A percentile compares a stretch with the other conserved stretches of the same genome.
Conservation (phyloP, 805 yeast species). For the Cyberlindnera sargentensis region DNA sequence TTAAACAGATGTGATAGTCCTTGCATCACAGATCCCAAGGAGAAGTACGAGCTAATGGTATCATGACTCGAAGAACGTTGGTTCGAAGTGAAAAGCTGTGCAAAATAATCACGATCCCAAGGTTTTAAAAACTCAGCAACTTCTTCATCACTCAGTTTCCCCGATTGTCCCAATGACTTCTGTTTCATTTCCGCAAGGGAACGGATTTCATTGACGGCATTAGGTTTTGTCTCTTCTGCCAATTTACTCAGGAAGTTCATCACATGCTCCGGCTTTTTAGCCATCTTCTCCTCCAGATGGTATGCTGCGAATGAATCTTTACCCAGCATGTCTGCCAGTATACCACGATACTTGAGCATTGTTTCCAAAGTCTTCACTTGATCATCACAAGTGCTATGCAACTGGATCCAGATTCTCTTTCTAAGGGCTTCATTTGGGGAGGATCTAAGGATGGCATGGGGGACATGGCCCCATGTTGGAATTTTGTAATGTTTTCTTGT, state of each 20-base stretch:
- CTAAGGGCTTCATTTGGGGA: conserved; percentile 54
- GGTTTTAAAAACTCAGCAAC: conserved; percentile 53
- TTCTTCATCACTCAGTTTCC: conserved; percentile 28
- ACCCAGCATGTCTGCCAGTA: conserved; percentile 69
- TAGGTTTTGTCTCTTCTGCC: conserved; percentile 41
- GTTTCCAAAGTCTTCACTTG: conserved; percentile 57
- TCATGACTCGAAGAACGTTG: conserved; percentile 31
- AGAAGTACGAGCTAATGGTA: conserved; percentile 63
- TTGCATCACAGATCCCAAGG: conserved; percentile 78
- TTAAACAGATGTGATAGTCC: conserved; percentile 72
- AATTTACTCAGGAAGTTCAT: conserved; percentile 57
- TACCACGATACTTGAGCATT: conserved; percentile 58
- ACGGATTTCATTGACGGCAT: conserved; percentile 54
- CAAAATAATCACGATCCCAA: conserved; percentile 83
- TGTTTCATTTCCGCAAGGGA: conserved; percentile 35
- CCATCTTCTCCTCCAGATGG: conserved; percentile 87
- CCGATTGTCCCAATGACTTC: conserved; percentile 21
- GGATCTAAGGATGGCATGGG: conserved; percentile 56
- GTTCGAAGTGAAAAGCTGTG: conserved; percentile 26
- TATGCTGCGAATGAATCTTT: conserved; percentile 66
- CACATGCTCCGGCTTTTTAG: conserved; percentile 72
- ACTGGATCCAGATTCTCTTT: conserved; percentile 62
- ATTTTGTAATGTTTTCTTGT: conserved; percentile 38
- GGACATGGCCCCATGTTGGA: conserved; percentile 56
- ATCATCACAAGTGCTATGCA: conserved; percentile 55